Evolutionary conservation across 768 basidiomycete species (phyloP).

Genomic region (Sarcomyxa edulis): DNA sequence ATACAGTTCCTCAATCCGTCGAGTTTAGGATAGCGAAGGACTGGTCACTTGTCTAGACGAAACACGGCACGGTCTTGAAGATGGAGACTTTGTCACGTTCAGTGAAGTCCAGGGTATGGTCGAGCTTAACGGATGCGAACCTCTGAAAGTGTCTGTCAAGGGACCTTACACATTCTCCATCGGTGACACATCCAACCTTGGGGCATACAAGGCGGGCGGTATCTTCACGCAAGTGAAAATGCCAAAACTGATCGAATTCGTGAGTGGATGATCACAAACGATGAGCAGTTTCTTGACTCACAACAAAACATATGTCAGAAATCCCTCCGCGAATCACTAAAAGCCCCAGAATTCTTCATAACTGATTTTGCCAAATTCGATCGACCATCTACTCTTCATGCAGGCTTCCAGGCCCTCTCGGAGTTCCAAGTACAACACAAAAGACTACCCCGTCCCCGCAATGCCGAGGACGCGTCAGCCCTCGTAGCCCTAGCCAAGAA

Average conservation of each 20-base stretch:
- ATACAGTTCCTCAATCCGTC: too few species aligned
- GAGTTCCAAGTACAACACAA: conserved; percentile 61
- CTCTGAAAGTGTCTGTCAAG: conserved; percentile 88
- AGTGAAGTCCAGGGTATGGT: conserved; percentile 93
- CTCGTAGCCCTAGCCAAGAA: conserved; percentile 78
- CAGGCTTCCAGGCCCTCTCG: conserved; percentile 91
- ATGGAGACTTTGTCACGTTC: conserved; percentile 97
- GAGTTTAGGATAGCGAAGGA: conserved; percentile 79
- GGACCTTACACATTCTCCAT: conserved; percentile 98
- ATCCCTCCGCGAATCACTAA: conserved; percentile 83
- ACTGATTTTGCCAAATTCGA: conserved; percentile 98
- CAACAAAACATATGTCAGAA: conserved; percentile 97
- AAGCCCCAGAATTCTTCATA: conserved; percentile 81
- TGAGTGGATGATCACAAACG: conserved; percentile 34
- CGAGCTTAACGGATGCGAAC: conserved; percentile 86
- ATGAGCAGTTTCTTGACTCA: conserved; percentile 45
- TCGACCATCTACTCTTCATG: conserved; percentile 84
- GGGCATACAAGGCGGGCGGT: conserved; percentile 81
- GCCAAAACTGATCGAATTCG: conserved; percentile 94
- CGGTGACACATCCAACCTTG: conserved; percentile 79
- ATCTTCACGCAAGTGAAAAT: conserved; percentile 99
- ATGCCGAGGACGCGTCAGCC: conserved; percentile 68
- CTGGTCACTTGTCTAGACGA: conserved; percentile 96
- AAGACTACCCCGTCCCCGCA: conserved; percentile 78
- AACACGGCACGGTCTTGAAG: conserved; percentile 96